Base-by-base conservation (phyloP, 495 filamentous ascomycete genomes). In the Penicillium crystallinum region DNA sequence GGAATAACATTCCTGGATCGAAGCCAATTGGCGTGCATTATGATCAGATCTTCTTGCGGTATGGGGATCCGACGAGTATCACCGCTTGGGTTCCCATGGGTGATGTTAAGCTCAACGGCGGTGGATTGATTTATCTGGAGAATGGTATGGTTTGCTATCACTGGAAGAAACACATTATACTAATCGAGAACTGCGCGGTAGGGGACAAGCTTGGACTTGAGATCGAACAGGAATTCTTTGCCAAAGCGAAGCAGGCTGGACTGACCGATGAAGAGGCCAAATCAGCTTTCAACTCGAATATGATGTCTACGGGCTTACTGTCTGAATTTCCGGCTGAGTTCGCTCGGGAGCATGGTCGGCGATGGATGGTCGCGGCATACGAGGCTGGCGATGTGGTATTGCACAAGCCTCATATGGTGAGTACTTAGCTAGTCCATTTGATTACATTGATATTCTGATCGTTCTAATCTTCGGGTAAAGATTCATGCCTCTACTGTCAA, bases 1-100 rank as follows among this genome's bases (percentile, higher is more conserved):
- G 83, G 23, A 81, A 84, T 55, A 84, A 83, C 52, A 73, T 80
- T 12, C 83, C 83, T 5, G 72, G 76, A 1, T 76, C 74, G 8
- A 74, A 80, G 56, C 77, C 81, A 0, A 86, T 81, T 47, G 81
- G 79, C 0, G 78, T 85, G 0, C 83, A 86, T 56, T 85, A 85
- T 56, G 83, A 87, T 56, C 81, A 84, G 61, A 81, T 83, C 23
- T 87, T 85, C 63, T 65, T 87, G n/a, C 62, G 82, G 1, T 59
- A 78, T 52, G 82, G 81, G 0, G 77, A 80, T 25, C 72, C 78
- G 6, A 80, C 77, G 1, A 75, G 71, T 52, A 55, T 85, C 6
- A 87, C 82, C 15, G 81, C 81, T 5, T 87, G 83, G 83, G 79
- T 83, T 0, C 83, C 82, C 0, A 83, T 85, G 30, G 82, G 82